phyloP scores from a whole-genome alignment of 2,329 filamentous ascomycete genomes.

The Orbilia ellipsospora region DNA sequence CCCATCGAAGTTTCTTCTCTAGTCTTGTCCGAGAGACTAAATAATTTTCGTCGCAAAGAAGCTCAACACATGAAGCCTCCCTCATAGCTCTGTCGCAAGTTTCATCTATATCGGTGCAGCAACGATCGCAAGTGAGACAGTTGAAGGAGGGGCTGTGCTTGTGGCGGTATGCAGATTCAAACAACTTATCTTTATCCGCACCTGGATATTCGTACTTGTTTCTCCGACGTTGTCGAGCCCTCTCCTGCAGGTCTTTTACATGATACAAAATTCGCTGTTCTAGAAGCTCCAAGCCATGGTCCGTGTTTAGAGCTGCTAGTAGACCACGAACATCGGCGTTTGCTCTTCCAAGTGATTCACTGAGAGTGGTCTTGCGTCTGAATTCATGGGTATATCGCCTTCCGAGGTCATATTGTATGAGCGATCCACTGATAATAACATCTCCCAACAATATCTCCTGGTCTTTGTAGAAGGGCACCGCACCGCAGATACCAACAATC shows the following conservation, averaged over 20 bases:
- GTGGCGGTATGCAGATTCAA: conserved; percentile 60
- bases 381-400: conserved; percentile 56
- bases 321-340: conserved; percentile 60
- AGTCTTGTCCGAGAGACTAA: conserved; percentile 37
- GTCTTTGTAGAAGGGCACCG: too few relatives aligned
- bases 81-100: conserved; percentile 59
- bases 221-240: conserved; percentile 21
- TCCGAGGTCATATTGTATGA: conserved; percentile 59
- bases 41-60: conserved; percentile 59
- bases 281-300: conserved; percentile 47
- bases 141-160: conserved; percentile 58
- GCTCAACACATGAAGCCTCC: conserved; percentile 57
- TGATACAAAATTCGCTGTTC: conserved; percentile 32
- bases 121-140: conserved; percentile 27
- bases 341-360: conserved; percentile 56
- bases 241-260: conserved; percentile 56
- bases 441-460: too few relatives aligned
- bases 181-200: conserved; percentile 59
- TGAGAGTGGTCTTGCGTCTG: conserved; percentile 52
- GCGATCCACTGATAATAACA: conserved; percentile 57
- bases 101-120: too few relatives aligned
- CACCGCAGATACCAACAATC: conserved; percentile 62
- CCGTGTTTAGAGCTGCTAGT: conserved; percentile 57
- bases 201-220: conserved; percentile 59
- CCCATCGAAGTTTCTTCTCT: too few relatives aligned